phyloP scores from a whole-genome alignment of 2,329 filamentous ascomycete species.

The Penicillium digitatum region DNA sequence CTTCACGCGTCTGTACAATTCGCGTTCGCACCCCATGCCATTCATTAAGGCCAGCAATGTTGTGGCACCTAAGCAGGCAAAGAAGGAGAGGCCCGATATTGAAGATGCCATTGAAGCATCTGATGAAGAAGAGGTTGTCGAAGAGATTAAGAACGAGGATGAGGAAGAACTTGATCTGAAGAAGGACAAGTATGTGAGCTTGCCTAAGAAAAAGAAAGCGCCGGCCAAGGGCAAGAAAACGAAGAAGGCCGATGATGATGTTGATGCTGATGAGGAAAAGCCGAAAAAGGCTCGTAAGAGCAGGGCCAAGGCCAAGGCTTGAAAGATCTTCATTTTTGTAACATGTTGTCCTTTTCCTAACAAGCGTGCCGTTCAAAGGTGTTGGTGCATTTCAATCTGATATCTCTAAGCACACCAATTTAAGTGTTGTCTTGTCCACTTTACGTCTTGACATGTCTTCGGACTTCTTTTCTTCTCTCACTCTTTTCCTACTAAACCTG shows the following conservation, averaged over 20 bases:
- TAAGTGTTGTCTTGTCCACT: not conserved
- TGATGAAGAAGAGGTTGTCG: slow-evolving; percentile 63
- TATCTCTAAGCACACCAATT: not conserved
- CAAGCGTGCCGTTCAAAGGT: not conserved
- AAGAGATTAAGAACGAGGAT: slow-evolving; percentile 59
- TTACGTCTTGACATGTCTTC: not conserved
- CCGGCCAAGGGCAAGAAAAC: slow-evolving; percentile 37
- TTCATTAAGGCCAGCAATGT: slow-evolving; percentile 92
- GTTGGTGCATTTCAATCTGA: not conserved
- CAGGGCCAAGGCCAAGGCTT: slow-evolving; percentile 30
- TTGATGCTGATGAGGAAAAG: slow-evolving; percentile 50
- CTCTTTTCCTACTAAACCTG: not conserved
- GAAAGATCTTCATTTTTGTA: slow-evolving; percentile 8
- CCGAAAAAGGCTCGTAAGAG: slow-evolving; percentile 49
- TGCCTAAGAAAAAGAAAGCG: slow-evolving; percentile 69
- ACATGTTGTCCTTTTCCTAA: slow-evolving; percentile 5
- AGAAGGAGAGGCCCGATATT: slow-evolving; percentile 79
- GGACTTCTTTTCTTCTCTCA: not conserved
- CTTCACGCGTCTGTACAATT: slow-evolving; percentile 90
- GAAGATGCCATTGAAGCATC: slow-evolving; percentile 95
- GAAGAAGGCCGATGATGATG: slow-evolving; percentile 36
- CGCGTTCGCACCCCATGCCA: slow-evolving; percentile 78
- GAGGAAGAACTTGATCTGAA: slow-evolving; percentile 78
- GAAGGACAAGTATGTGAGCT: slow-evolving; percentile 95
- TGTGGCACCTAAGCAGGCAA: slow-evolving; percentile 64